Conservation (phyloP, 2,329 filamentous ascomycete species). For the Akanthomyces lecanii region DNA sequence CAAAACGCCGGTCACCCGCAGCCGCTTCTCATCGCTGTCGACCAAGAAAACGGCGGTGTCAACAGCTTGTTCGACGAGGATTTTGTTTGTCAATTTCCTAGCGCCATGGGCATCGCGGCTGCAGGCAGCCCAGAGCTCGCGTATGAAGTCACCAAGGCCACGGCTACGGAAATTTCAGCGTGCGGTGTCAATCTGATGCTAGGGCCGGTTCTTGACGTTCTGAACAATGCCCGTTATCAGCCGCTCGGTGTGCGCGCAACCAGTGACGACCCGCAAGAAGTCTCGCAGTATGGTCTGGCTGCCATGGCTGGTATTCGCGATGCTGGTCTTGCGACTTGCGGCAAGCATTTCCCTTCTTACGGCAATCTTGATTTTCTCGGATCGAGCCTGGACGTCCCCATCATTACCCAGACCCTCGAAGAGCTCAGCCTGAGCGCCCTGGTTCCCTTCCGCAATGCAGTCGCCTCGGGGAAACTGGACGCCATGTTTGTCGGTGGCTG, state of each 20-base stretch:
- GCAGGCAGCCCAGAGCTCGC: slow-evolving; percentile 80
- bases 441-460: slow-evolving; percentile 87
- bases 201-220: slow-evolving; percentile 86
- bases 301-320: slow-evolving; percentile 92
- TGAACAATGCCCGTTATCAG: slow-evolving; percentile 89
- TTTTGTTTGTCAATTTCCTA: slow-evolving; percentile 93
- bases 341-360: slow-evolving; percentile 95
- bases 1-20: slow-evolving; percentile 85
- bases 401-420: slow-evolving; percentile 91
- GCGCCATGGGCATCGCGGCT: slow-evolving; percentile 94
- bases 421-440: slow-evolving; percentile 88
- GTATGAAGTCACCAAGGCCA: slow-evolving; percentile 87
- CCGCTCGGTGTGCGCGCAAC: slow-evolving; percentile 84
- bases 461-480: slow-evolving; percentile 74
- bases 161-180: slow-evolving; percentile 84
- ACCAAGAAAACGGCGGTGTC: slow-evolving; percentile 97
- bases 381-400: slow-evolving; percentile 85
- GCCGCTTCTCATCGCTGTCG: slow-evolving; percentile 83
- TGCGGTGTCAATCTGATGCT: slow-evolving; percentile 96
- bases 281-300: slow-evolving; percentile 85
- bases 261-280: slow-evolving; percentile 91
- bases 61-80: slow-evolving; percentile 96
- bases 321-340: slow-evolving; percentile 81
- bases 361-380: slow-evolving; percentile 92
- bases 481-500: slow-evolving; percentile 96